These are phyloP conservation scores for Gymnopus androsaceus DNA, from an alignment of 1,284 basidiomycete genomes.

Conservation along the genomic window DNA sequence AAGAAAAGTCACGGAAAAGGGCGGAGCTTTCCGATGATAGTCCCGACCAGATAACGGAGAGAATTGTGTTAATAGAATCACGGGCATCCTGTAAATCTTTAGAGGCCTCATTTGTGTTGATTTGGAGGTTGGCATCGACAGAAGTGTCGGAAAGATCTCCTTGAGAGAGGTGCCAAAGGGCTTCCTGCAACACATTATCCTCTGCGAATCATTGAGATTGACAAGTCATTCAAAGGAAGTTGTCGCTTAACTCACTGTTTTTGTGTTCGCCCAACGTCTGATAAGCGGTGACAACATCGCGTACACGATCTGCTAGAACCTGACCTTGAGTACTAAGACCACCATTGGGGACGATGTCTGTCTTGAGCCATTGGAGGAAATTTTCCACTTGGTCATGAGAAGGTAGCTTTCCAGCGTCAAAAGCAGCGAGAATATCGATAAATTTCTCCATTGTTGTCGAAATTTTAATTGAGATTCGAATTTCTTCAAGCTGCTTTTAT, in stretches of 20 bases:
- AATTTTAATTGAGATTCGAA: too few species aligned
- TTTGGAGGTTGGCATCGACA: slow-evolving; percentile 34
- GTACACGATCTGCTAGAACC: slow-evolving; percentile 48
- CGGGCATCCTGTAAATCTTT: slow-evolving; percentile 52
- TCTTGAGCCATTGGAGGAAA: slow-evolving; percentile 52
- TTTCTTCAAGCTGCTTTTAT: too few species aligned
- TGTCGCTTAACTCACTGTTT: slow-evolving; percentile 44
- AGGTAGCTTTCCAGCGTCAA: slow-evolving; percentile 67
- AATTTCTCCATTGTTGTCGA: slow-evolving; percentile 53
- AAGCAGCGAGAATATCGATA: slow-evolving; percentile 58
- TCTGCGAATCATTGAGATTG: slow-evolving; percentile 35
- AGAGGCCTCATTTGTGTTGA: slow-evolving; percentile 46
- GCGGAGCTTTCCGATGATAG: slow-evolving; percentile 52
- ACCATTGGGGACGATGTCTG: slow-evolving; percentile 42
- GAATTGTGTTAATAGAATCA: slow-evolving; percentile 47
- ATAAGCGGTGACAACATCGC: slow-evolving; percentile 53
- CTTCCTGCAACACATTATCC: slow-evolving; percentile 63
- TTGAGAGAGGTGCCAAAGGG: slow-evolving; percentile 60
- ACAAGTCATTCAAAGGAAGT: background rate
- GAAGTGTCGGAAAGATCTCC: slow-evolving; percentile 46
- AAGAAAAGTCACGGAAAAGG: slow-evolving; percentile 61
- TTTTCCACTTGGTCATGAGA: slow-evolving; percentile 52
- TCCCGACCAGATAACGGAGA: slow-evolving; percentile 54
- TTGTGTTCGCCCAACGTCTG: slow-evolving; percentile 53
- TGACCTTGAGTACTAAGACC: slow-evolving; percentile 55